These are phyloP conservation scores for Tylopilus subfusipes DNA, from an alignment of 768 basidiomycete species.

Conservation along the genomic window DNA sequence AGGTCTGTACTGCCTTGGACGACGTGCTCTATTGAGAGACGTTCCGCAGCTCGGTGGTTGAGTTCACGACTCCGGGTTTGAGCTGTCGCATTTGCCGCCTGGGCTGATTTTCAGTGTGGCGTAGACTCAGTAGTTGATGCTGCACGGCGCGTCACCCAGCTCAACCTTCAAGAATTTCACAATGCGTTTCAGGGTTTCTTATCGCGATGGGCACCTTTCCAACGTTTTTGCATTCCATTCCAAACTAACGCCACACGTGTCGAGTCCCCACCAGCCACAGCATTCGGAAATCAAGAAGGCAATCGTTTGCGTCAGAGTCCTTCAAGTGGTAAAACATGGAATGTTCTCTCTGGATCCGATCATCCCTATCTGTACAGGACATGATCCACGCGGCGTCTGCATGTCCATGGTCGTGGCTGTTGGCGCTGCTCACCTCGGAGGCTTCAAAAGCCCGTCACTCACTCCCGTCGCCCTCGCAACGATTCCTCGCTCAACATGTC, in stretches of 20 bases:
- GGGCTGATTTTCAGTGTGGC: background rate
- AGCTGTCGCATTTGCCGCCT: background rate
- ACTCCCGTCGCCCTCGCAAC: background rate
- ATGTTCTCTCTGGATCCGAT: constrained; percentile 13
- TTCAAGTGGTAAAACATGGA: constrained; percentile 5
- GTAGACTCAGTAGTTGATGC: background rate
- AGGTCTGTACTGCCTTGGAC: background rate
- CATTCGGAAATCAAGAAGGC: constrained; percentile 20
- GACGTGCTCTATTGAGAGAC: background rate
- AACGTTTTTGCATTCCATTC: constrained; percentile 6
- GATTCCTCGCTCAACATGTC: constrained; percentile 14
- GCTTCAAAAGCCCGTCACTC: constrained; percentile 13
- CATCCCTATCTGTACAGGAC: background rate
- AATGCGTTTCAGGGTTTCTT: background rate
- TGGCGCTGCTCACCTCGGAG: background rate
- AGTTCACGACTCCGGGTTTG: no score
- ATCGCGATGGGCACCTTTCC: background rate
- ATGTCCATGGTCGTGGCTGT: constrained; percentile 16
- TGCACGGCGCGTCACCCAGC: background rate
- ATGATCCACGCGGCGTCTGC: constrained; percentile 21
- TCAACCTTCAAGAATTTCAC: background rate
- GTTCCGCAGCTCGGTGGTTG: background rate
- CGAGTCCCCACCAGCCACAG: constrained; percentile 9
- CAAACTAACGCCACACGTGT: background rate
- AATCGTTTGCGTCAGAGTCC: constrained; percentile 1